Percentiles rank a stretch among this genome's conserved stretches.
phyloP scores from a whole-genome alignment of 352 stramenopile genomes.

The Pythium brassicae region DNA sequence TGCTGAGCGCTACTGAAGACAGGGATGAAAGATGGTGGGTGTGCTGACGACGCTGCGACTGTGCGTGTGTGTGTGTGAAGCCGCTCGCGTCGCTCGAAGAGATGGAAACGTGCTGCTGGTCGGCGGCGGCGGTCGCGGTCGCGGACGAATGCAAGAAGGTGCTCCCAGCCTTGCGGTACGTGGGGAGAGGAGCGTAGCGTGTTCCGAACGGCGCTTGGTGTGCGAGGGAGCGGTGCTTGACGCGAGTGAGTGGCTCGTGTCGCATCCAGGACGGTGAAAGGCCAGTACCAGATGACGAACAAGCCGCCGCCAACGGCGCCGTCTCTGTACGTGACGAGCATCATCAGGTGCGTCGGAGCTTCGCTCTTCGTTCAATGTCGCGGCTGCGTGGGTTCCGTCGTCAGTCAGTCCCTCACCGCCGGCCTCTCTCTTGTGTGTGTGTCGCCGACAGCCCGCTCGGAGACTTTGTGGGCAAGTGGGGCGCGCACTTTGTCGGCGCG shows the following conservation, averaged over 20 bases:
- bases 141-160: conserved; percentile 85
- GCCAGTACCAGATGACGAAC: conserved; percentile 89
- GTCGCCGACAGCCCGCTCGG: conserved; percentile 34
- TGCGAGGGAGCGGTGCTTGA: background rate
- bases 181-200: background rate
- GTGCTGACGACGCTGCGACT: background rate
- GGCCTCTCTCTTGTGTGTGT: no score
- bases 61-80: conserved; percentile 15
- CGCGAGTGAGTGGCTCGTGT: background rate
- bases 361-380: background rate
- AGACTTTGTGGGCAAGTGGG: conserved; percentile 74
- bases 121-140: conserved; percentile 46
- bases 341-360: conserved; percentile 24
- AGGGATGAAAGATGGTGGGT: background rate
- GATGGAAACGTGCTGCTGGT: conserved; percentile 65
- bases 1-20: no score
- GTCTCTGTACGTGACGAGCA: conserved; percentile 77
- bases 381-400: background rate
- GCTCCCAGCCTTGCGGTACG: conserved; percentile 72
- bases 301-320: conserved; percentile 63
- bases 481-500: conserved; percentile 36
- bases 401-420: no score
- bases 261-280: conserved; percentile 70
- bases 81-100: conserved; percentile 29
- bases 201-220: no score